Percentiles rank a stretch among this genome's conserved stretches.
phyloP scores from a whole-genome alignment of 1,284 basidiomycete species.

The Papiliotrema laurentii region DNA sequence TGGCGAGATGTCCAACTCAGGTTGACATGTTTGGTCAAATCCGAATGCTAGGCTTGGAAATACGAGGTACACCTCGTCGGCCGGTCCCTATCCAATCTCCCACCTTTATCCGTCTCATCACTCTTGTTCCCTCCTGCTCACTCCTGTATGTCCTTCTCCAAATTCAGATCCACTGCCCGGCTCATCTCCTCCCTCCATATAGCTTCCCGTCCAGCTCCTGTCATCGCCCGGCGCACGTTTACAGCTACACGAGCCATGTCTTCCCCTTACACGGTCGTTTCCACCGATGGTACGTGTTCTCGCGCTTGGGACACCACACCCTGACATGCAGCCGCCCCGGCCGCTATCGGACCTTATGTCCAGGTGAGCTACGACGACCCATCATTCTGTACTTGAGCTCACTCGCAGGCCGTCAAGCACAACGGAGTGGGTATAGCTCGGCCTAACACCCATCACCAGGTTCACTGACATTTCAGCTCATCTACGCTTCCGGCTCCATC shows the following conservation, averaged over 20 bases:
- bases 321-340: slow-evolving; percentile 62
- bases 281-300: slow-evolving; percentile 40
- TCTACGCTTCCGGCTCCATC: slow-evolving; percentile 88
- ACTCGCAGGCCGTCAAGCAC: slow-evolving; percentile 75
- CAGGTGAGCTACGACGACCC: slow-evolving; percentile 44
- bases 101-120: no score
- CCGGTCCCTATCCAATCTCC: no score
- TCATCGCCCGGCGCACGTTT: no score
- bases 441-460: neutral
- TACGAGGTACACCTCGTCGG: no score
- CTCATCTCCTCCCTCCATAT: neutral
- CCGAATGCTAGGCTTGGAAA: no score
- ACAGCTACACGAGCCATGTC: slow-evolving; percentile 19
- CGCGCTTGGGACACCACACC: slow-evolving; percentile 4
- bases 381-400: no score
- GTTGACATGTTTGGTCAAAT: no score
- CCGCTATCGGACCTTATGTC: slow-evolving; percentile 85
- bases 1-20: no score
- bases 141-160: no score
- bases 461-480: slow-evolving; percentile 46
- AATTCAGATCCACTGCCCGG: no score
- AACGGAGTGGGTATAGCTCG: slow-evolving; percentile 56
- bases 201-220: slow-evolving; percentile 1
- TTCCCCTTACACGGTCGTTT: slow-evolving; percentile 45
- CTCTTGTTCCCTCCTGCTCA: no score